Base-by-base conservation (phyloP, 495 filamentous ascomycete genomes). In the Platismatia glauca region DNA sequence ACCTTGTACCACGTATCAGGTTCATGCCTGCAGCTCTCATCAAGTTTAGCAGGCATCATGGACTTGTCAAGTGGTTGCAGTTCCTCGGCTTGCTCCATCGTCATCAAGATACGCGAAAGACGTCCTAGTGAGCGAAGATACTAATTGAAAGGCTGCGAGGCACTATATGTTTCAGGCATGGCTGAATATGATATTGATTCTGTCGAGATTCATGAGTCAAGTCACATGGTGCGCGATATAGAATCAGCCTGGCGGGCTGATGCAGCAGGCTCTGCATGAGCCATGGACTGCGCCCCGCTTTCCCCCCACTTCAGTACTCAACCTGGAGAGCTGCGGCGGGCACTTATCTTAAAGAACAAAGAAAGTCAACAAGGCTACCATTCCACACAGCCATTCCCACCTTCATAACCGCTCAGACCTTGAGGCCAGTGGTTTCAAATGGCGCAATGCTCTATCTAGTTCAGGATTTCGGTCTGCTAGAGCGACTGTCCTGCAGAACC, bases 231-330 rank as follows among this genome's bases (percentile, higher is more conserved):
- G 58, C 39, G 43, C 7, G 43, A 50, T 31, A 58, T 24, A 38
- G 16, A 58, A 31, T 38, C 35, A 58, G 56, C 56, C 56, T 58
- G 34, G 56, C 56, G 39, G 56, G 34, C 56, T 58, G 39, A 44
- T 22, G 35, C 34, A 39, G n/a, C 38, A 38, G 6, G 29, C 22
- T 29, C n/a, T n/a, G n/a, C n/a, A n/a, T n/a, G n/a, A n/a, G n/a
- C 35, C 39, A 39, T n/a, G 15, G 11, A 29, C 34, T 41, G 55
- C 48, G 48, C 48, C 50, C 50, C 50, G 6, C 29, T 53, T 53
- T n/a, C n/a, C n/a, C n/a, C n/a, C n/a, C n/a, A n/a, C n/a, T n/a
- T n/a, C n/a, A n/a, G n/a, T n/a, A n/a, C n/a, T n/a, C n/a, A n/a
- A n/a, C n/a, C n/a, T n/a, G n/a, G n/a, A n/a, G n/a, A n/a, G n/a